Evolutionary conservation across 2,329 filamentous ascomycete species (phyloP).

Genomic region (Blastomyces gilchristii): DNA sequence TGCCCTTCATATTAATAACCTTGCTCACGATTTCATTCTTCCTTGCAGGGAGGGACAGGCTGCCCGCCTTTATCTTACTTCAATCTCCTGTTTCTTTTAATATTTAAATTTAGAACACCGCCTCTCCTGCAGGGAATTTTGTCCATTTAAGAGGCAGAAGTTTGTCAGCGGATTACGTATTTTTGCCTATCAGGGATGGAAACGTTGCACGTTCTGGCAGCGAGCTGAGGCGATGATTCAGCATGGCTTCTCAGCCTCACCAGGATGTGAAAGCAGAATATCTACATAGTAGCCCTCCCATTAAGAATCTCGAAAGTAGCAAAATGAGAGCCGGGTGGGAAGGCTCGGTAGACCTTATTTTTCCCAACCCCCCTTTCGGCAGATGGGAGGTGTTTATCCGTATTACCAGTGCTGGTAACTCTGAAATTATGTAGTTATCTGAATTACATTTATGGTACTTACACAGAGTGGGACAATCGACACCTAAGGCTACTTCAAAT

Average conservation of each 20-base stretch:
- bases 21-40: background rate
- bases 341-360: background rate
- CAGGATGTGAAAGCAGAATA: too few relatives aligned
- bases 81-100: background rate
- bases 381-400: too few relatives aligned
- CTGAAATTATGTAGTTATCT: too few relatives aligned
- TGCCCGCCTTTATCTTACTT: background rate
- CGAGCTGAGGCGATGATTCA: too few relatives aligned
- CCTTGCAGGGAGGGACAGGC: background rate
- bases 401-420: too few relatives aligned
- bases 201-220: too few relatives aligned
- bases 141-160: background rate
- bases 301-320: background rate
- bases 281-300: background rate
- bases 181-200: too few relatives aligned
- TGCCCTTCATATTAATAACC: background rate
- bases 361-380: too few relatives aligned
- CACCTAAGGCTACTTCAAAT: background rate
- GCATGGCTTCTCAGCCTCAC: too few relatives aligned
- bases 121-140: background rate
- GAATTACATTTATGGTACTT: too few relatives aligned
- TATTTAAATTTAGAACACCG: background rate
- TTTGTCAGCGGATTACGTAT: background rate
- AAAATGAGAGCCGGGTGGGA: background rate
- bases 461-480: too few relatives aligned